Conservation (phyloP, 345 rosid species). For the Stellera chamaejasme region DNA sequence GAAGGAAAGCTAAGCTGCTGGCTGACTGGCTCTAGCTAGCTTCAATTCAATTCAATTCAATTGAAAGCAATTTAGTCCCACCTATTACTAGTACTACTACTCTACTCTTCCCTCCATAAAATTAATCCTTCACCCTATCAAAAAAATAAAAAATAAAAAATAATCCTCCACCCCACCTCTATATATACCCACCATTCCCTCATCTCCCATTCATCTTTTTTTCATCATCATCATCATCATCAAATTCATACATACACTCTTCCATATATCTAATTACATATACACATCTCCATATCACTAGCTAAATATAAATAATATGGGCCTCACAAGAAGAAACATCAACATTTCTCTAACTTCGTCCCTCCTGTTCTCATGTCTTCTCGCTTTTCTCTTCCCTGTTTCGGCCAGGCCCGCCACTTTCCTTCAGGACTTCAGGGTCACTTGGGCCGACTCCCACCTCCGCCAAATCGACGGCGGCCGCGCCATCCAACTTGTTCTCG, state of each 20-base stretch:
- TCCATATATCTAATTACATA: too few species aligned
- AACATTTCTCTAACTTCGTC: conserved; percentile 2
- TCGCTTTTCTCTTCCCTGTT: conserved; percentile 23
- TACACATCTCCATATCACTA: too few species aligned
- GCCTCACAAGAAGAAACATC: conserved; percentile 4
- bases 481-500: conserved; percentile 73
- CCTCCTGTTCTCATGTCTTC: conserved; percentile 17
- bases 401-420: conserved; percentile 57
- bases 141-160: too few species aligned
- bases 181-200: too few species aligned
- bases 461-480: conserved; percentile 60
- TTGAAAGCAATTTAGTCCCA: conserved; percentile 24
- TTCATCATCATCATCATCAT: too few species aligned
- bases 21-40: conserved; percentile 8
- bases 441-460: conserved; percentile 74
- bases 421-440: conserved; percentile 46
- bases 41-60: conserved; percentile 28
- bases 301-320: too few species aligned
- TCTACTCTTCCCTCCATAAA: too few species aligned
- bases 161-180: too few species aligned
- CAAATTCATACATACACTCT: too few species aligned
- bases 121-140: too few species aligned
- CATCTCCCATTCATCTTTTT: too few species aligned
- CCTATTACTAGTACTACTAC: too few species aligned
- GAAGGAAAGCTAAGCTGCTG: conserved; percentile 40